phyloP scores from a whole-genome alignment of 2,329 filamentous ascomycete species.

The Venturia effusa region DNA sequence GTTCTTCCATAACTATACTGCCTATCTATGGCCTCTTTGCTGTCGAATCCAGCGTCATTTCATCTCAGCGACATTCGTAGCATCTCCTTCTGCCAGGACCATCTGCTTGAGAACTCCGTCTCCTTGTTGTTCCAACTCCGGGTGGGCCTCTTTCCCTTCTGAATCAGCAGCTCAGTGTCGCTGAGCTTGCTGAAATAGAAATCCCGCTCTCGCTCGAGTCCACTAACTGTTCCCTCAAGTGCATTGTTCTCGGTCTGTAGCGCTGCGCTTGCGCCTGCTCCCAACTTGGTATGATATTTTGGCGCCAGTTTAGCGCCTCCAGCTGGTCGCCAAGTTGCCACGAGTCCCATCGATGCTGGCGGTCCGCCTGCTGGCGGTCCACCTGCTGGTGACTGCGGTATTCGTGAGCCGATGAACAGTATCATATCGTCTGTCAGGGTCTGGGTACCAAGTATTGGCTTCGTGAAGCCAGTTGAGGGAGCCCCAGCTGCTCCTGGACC shows the following conservation, averaged over 20 bases:
- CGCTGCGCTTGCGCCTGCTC: slow-evolving; percentile 54
- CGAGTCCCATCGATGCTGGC: slow-evolving; percentile 45
- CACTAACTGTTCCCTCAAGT: slow-evolving; percentile 89
- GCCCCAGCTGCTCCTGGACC: too few relatives aligned
- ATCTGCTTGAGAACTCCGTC: slow-evolving; percentile 89
- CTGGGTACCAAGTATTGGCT: too few relatives aligned
- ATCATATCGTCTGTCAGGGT: too few relatives aligned
- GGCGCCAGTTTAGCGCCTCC: slow-evolving; percentile 31
- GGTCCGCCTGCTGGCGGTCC: slow-evolving; percentile 43
- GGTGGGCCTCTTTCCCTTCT: slow-evolving; percentile 86
- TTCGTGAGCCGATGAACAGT: too few relatives aligned
- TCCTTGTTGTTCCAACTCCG: slow-evolving; percentile 88
- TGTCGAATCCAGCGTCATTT: too few relatives aligned
- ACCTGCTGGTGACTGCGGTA: too few relatives aligned
- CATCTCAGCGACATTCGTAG: too few relatives aligned
- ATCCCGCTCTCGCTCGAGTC: slow-evolving; percentile 89
- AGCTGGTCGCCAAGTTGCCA: slow-evolving; percentile 32
- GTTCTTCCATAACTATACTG: too few relatives aligned
- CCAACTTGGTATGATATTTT: slow-evolving; percentile 28
- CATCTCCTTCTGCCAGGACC: too few relatives aligned
- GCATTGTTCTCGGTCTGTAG: slow-evolving; percentile 77
- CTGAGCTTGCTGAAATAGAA: slow-evolving; percentile 99
- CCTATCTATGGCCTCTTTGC: too few relatives aligned
- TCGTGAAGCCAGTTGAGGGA: too few relatives aligned
- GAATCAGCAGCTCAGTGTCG: slow-evolving; percentile 90